Conservation (phyloP, 768 basidiomycete genomes). For the Pleurotus platypus region DNA sequence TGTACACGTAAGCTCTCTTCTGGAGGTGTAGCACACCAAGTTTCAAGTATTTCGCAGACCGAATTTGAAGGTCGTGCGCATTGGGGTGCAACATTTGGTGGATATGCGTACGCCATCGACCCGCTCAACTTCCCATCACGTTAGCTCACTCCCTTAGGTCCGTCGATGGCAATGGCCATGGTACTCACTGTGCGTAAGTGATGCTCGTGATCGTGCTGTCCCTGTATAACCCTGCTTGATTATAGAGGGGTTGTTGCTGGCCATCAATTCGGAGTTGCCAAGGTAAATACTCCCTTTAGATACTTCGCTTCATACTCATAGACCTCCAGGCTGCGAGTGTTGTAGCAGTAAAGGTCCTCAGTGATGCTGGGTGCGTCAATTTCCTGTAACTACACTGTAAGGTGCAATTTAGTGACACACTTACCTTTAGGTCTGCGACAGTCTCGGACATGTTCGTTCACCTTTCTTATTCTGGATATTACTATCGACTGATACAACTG, state of each 20-base stretch:
- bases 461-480: neutral
- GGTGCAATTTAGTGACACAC: neutral
- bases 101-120: constrained; percentile 8
- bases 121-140: no score
- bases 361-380: constrained; percentile 24
- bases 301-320: no score
- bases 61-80: constrained; percentile 39
- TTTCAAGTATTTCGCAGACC: constrained; percentile 14
- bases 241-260: constrained; percentile 33
- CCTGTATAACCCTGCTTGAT: neutral
- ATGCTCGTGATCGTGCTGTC: neutral
- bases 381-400: neutral
- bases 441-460: constrained; percentile 22
- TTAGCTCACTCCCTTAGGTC: no score
- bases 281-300: neutral
- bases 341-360: constrained; percentile 40
- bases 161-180: constrained; percentile 38
- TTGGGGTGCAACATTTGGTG: constrained; percentile 36
- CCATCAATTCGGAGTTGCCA: constrained; percentile 29
- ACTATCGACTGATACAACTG: neutral
- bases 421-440: constrained; percentile 4
- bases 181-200: constrained; percentile 34
- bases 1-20: constrained; percentile 16
- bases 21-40: neutral
- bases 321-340: constrained; percentile 17